Evolutionary conservation across 495 filamentous ascomycete species (phyloP), one percentile per base, ranked within the genome.

Genomic region (Penicillium canariense): DNA sequence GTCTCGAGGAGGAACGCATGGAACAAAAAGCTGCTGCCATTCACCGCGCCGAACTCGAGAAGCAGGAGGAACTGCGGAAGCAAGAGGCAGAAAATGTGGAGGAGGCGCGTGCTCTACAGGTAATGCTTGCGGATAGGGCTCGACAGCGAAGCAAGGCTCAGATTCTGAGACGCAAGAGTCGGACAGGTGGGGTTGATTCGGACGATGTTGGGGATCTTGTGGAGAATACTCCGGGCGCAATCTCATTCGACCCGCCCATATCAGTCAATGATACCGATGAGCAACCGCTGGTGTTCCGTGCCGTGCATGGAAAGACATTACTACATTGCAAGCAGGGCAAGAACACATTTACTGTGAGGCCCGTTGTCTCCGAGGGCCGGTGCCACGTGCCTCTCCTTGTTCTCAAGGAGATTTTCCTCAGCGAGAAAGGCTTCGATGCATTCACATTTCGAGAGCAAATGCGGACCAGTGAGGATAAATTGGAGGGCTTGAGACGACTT

Each of bases 1-100:
- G 90, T 31, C 72, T 98, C 14, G 91, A 94, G 63, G 91, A 95
- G 61, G 92, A 97, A 67, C 81, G 94, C 25, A 91, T 87, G 9
- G 82, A 84, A 28, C 82, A 85, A 48, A 81, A 84, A 63, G 80
- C 81, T 11, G 80, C 77, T 7, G 81, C 80, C 2, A 74, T 72
- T 22, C 69, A 77, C 56, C 74, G 74, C 48, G 82, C 83, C 48
- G 76, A 82, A 57, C 71, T 78, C 40, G 73, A 81, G 54, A 73
- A 70, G 55, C 74, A 77, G 61, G 78, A 84, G 59, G 76, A 80
- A 58, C 58, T 76, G 18, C 72, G 74, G 20, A 74, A 73, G 55
- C 70, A 76, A 58, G 72, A 86, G 51, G 84, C 86, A 44, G 80
- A 75, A 31, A 77, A 77, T 12, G 72, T 68, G 14, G 89, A 95